Base-by-base conservation (phyloP, 805 yeast species). In the Pichia californica region DNA sequence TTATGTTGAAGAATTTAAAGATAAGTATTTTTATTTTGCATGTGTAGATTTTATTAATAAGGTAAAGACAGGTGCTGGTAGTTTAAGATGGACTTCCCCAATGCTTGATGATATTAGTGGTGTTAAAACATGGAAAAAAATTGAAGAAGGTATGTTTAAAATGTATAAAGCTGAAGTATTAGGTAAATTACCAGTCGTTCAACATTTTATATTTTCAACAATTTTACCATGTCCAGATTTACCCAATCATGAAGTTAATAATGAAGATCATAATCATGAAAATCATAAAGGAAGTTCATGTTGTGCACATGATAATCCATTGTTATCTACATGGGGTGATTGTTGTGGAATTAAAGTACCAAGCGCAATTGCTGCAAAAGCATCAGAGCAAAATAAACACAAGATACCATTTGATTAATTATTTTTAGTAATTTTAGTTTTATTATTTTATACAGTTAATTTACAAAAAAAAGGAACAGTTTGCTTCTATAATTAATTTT, bases 261-360 rank as follows among this genome's bases (percentile, higher is more conserved):
- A 59, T 3, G 33, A 52, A 51, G 50, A 19, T 18, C 18, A 6
- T 8, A 10, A 15, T 7, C 20, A 7, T 16, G 36, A 19, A 33
- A 9, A 56, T 2, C 44, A 52, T 25, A 61, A n/a, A n/a, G n/a
- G n/a, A n/a, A n/a, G n/a, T n/a, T 7, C 33, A 37, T 18, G 61
- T 16, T 63, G 62, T 28, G 58, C 55, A 31, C 64, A 59, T 8
- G 57, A 54, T 27, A 64, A 60, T 10, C 62, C 58, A 2, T 49
- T 56, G 3, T 69, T 67, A 36, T 71, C 69, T 33, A 79, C 86
- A 3, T 93, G 96, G 95, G 98, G 96, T 8, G 98, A 93, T 60
- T 93, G 99, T 57, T 93, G 99, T 67, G 99, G 99, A 7, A 93
- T 93, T 40, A 86, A 87, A 57, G 76, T 93, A 2, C 99, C 99